phyloP scores from a whole-genome alignment of 129 eudicot species.

The Saussurea involucrata region DNA sequence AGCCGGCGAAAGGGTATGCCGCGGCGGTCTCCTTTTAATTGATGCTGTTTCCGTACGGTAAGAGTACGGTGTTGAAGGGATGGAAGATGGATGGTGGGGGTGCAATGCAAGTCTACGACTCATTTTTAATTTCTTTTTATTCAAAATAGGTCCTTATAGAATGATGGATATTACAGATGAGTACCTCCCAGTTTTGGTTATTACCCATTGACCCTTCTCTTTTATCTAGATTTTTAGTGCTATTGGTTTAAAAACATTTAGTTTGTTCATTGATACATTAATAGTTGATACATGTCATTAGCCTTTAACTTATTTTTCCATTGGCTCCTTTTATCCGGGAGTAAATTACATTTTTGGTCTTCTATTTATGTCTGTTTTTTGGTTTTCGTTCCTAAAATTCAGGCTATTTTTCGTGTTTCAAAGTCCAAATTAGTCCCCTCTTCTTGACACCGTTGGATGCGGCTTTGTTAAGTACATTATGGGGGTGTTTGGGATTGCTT shows the following conservation, averaged over 20 bases:
- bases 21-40: conserved; percentile 62
- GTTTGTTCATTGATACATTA: neutral
- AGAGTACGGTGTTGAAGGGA: conserved; percentile 1
- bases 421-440: no score
- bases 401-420: no score
- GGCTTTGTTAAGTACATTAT: no score
- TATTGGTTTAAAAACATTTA: neutral
- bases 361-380: no score
- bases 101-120: neutral
- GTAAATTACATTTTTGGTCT: no score
- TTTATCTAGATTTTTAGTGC: neutral
- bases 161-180: neutral
- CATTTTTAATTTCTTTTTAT: neutral
- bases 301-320: neutral
- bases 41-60: conserved; percentile 23
- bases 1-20: conserved; percentile 77
- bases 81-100: conserved; percentile 8
- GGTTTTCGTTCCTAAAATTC: no score
- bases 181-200: conserved; percentile 23
- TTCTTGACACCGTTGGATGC: no score
- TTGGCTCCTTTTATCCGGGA: neutral
- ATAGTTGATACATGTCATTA: neutral
- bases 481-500: no score
- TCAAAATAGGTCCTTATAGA: conserved; percentile 21
- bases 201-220: neutral